Percentiles rank a stretch among this genome's conserved stretches.
phyloP scores from a whole-genome alignment of 306 rosid genomes.

The Sechiopsis laciniata region DNA sequence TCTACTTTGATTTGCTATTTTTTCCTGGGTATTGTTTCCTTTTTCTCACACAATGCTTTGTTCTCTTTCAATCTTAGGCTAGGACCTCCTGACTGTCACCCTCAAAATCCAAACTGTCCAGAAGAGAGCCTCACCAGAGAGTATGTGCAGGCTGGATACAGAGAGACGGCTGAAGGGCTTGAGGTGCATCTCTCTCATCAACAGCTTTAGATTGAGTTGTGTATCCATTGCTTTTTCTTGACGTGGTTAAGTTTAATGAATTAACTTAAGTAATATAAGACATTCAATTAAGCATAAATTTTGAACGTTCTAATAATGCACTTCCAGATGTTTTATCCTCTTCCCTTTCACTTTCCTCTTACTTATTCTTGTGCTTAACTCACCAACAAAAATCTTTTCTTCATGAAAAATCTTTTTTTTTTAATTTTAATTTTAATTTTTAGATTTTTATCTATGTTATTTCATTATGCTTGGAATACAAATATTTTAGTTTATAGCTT shows the following conservation, averaged over 20 bases:
- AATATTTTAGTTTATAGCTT: slow-evolving; percentile 3
- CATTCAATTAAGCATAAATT: not conserved
- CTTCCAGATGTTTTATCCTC: not conserved
- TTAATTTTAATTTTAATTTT: too few relatives aligned
- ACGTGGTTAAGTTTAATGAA: not conserved
- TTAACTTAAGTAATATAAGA: not conserved
- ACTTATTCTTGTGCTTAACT: not conserved
- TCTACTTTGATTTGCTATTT: not conserved
- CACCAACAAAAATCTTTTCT: not conserved
- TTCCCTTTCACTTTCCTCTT: not conserved
- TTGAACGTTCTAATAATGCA: not conserved
- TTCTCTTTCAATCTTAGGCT: slow-evolving; percentile 48
- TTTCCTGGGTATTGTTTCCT: slow-evolving; percentile 13
- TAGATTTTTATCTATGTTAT: not conserved
- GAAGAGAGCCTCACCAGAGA: slow-evolving; percentile 90
- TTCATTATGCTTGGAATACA: not conserved
- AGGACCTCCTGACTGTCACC: slow-evolving; percentile 86
- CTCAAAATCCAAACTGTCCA: slow-evolving; percentile 74
- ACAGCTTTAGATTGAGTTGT: slow-evolving; percentile 5
- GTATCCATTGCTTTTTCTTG: not conserved
- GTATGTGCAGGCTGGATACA: slow-evolving; percentile 70
- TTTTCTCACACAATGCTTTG: slow-evolving; percentile 12
- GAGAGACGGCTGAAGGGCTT: slow-evolving; percentile 83
- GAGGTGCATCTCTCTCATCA: slow-evolving; percentile 45
- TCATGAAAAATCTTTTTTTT: not conserved